Evolutionary conservation across 305 asterid species (phyloP).

Genomic region (Ilex paraguariensis): DNA sequence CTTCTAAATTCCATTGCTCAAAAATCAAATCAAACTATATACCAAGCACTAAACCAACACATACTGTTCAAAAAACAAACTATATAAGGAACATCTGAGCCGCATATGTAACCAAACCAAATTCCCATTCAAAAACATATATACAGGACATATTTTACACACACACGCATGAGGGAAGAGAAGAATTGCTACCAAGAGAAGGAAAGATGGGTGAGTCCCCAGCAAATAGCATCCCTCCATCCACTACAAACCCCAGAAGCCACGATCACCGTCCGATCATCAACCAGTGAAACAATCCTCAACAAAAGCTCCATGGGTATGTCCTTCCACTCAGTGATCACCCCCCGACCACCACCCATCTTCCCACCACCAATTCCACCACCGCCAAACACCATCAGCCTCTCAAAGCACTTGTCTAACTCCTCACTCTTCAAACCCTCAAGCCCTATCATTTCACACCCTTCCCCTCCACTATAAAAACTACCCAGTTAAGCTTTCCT

Average conservation of each 20-base stretch:
- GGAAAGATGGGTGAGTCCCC: constrained; percentile 76
- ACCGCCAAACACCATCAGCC: constrained; percentile 45
- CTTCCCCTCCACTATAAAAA: constrained; percentile 1
- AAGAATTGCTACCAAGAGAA: constrained; percentile 69
- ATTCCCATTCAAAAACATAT: no score
- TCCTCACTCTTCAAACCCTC: constrained; percentile 23
- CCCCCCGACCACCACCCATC: constrained; percentile 39
- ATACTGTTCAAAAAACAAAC: background rate
- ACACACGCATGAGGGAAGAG: background rate
- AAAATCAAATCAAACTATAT: background rate
- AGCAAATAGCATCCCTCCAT: constrained; percentile 91
- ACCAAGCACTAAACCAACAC: background rate
- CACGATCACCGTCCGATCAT: constrained; percentile 81
- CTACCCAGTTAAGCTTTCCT: constrained; percentile 9
- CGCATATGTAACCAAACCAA: no score
- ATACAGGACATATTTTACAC: background rate
- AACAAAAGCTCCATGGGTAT: constrained; percentile 83
- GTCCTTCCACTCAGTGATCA: constrained; percentile 84
- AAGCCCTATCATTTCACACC: constrained; percentile 32
- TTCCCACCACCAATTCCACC: constrained; percentile 15
- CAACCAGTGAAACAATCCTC: constrained; percentile 72
- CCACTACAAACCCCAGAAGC: constrained; percentile 97
- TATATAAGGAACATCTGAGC: no score
- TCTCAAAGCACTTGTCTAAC: constrained; percentile 51
- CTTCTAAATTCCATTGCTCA: background rate